phyloP scores from a whole-genome alignment of 176 grass and related monocot genomes.

The Aegilops sharonensis region DNA sequence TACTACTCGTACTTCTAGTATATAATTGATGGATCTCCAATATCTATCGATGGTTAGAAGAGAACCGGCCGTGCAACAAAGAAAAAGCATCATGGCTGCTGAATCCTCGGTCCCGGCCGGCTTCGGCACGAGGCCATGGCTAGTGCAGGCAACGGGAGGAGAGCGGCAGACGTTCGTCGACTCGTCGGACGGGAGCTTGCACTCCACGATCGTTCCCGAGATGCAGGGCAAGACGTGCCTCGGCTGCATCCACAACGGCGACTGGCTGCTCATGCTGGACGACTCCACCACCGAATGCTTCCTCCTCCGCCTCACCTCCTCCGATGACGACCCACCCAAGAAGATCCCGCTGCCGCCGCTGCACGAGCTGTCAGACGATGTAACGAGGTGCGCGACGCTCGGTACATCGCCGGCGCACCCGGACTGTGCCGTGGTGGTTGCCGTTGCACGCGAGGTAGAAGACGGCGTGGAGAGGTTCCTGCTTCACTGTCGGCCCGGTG shows the following conservation, averaged over 20 bases:
- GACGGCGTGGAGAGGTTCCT: neutral
- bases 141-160: neutral
- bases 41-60: neutral
- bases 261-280: conserved; percentile 2
- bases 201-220: neutral
- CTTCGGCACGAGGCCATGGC: conserved; percentile 12
- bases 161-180: neutral
- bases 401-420: neutral
- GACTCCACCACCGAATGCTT: conserved; percentile 9
- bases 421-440: neutral
- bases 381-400: neutral
- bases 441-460: neutral
- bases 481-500: neutral
- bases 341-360: neutral
- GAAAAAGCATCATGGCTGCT: neutral
- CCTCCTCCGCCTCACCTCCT: neutral
- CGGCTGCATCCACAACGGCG: neutral
- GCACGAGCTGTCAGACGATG: neutral
- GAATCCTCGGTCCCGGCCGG: neutral
- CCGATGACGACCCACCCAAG: neutral
- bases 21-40: neutral
- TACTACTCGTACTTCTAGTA: too few relatives aligned
- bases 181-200: neutral
- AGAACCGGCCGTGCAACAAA: neutral
- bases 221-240: conserved; percentile 12